phyloP scores from a whole-genome alignment of 179 eudicot species.

The Heliamphora pulchella region DNA sequence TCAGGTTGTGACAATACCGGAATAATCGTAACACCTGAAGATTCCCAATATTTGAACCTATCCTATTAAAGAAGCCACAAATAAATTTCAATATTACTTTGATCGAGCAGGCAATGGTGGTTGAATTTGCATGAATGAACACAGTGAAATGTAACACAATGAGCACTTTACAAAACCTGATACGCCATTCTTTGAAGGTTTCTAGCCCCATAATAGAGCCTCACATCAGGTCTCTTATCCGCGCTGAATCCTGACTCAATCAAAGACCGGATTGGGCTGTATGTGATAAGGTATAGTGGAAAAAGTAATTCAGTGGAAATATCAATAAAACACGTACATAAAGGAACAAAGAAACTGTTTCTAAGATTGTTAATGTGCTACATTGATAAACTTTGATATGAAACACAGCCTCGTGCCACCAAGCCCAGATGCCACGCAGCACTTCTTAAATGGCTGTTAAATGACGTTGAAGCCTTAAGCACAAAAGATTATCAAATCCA shows the following conservation, averaged over 20 bases:
- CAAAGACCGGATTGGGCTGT: constrained; percentile 89
- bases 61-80: constrained; percentile 41
- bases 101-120: not conserved
- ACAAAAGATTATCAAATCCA: not conserved
- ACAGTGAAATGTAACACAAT: not conserved
- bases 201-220: constrained; percentile 91
- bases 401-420: not conserved
- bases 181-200: constrained; percentile 92
- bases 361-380: not conserved
- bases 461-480: not conserved
- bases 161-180: constrained; percentile 45
- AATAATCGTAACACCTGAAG: constrained; percentile 69
- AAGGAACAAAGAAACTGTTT: not conserved
- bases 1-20: constrained; percentile 90
- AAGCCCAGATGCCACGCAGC: not conserved
- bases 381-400: not conserved
- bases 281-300: constrained; percentile 17
- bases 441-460: not conserved
- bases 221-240: constrained; percentile 75
- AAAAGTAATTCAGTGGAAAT: constrained; percentile 8
- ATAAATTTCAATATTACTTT: constrained; percentile 9
- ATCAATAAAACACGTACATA: not conserved
- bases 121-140: not conserved
- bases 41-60: constrained; percentile 82
- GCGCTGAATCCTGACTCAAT: constrained; percentile 81